Conservation (phyloP, 352 stramenopile genomes). For the Globisporangium takayamanum region DNA sequence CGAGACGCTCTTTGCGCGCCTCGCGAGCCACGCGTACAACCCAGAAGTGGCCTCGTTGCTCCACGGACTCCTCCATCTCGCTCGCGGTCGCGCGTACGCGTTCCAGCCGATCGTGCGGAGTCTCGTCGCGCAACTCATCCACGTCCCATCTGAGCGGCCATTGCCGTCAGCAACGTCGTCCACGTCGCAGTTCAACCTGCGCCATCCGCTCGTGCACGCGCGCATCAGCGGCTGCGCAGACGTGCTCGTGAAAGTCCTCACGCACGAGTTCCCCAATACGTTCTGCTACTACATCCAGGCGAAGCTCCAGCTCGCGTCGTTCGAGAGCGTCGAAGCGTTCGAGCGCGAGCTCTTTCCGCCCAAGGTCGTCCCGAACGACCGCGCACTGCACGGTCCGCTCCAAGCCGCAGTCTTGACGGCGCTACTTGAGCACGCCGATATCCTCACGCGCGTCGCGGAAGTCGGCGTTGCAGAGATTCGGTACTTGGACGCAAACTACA, state of each 20-base stretch:
- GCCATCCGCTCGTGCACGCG: constrained; percentile 33
- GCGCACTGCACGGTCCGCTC: constrained; percentile 45
- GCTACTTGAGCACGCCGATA: constrained; percentile 41
- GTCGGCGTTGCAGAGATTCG: constrained; percentile 55
- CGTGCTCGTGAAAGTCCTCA: constrained; percentile 58
- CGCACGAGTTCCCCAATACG: constrained; percentile 69
- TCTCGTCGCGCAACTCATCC: constrained; percentile 43
- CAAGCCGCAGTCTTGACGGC: constrained; percentile 42
- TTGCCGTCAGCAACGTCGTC: constrained; percentile 32
- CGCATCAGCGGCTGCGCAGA: constrained; percentile 59
- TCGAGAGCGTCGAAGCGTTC: constrained; percentile 64
- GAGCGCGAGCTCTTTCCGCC: constrained; percentile 61
- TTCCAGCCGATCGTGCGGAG: constrained; percentile 46
- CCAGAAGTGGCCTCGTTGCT: constrained; percentile 51
- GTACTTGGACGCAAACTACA: constrained; percentile 56
- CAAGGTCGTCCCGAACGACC: constrained; percentile 42
- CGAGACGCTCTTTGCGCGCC: constrained; percentile 38
- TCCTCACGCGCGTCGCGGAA: constrained; percentile 43
- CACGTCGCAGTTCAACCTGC: constrained; percentile 33
- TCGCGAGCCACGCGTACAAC: constrained; percentile 54
- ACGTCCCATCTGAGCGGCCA: constrained; percentile 17
- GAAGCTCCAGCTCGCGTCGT: constrained; percentile 61
- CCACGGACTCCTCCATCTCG: constrained; percentile 61
- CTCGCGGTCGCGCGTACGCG: constrained; percentile 33
- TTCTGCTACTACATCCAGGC: constrained; percentile 71